These are phyloP conservation scores for Colletotrichum sojae DNA, from an alignment of 2,329 filamentous ascomycete species.

Conservation along the genomic window DNA sequence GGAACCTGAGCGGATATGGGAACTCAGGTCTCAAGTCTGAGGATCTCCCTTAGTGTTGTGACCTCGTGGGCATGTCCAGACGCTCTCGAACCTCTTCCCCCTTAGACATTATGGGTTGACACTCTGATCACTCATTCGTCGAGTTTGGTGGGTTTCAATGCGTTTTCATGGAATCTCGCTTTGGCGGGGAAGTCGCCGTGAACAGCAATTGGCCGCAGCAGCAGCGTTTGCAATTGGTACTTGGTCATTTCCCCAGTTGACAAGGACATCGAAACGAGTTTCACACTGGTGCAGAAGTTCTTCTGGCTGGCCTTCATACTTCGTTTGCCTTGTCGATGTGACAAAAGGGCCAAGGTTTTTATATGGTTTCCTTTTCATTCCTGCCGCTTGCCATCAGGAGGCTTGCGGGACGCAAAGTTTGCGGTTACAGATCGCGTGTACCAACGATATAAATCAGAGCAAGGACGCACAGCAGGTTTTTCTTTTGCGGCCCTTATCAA, in stretches of 20 bases:
- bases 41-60: constrained; percentile 47
- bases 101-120: not conserved
- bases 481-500: too few species aligned
- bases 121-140: constrained; percentile 13
- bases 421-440: constrained; percentile 36
- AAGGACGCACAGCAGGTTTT: not conserved
- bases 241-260: constrained; percentile 8
- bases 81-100: not conserved
- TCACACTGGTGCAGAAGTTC: constrained; percentile 11
- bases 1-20: constrained; percentile 58
- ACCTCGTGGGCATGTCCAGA: not conserved
- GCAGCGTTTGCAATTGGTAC: constrained; percentile 24
- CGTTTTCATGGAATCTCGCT: constrained; percentile 30
- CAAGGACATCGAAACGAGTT: not conserved
- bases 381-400: not conserved
- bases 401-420: constrained; percentile 30
- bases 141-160: constrained; percentile 32
- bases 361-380: constrained; percentile 6
- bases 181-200: constrained; percentile 38
- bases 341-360: not conserved
- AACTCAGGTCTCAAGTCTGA: constrained; percentile 55
- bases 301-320: constrained; percentile 8
- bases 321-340: not conserved
- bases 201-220: constrained; percentile 9
- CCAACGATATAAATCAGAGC: constrained; percentile 14